Conservation (phyloP, 352 stramenopile genomes). For the Phytophthora meadii region DNA sequence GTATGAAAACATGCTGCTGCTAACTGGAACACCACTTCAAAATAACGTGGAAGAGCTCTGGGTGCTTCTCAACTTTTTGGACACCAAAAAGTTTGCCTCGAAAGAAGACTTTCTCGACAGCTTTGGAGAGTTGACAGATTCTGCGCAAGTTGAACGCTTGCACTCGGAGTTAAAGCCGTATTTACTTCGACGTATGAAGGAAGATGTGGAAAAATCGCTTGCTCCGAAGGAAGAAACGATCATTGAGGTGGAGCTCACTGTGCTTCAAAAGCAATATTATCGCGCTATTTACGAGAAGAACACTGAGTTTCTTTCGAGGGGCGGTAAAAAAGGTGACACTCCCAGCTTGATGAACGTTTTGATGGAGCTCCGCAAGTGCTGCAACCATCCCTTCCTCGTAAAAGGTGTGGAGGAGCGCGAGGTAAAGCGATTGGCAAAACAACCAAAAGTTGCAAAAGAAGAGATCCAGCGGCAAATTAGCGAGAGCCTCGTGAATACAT, state of each 20-base stretch:
- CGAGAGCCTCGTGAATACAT: conserved; percentile 94
- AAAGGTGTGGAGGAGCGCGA: conserved; percentile 89
- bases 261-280: conserved; percentile 93
- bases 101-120: conserved; percentile 93
- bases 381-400: conserved; percentile 95
- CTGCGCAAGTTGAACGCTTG: conserved; percentile 88
- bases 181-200: conserved; percentile 88
- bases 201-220: conserved; percentile 90
- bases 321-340: conserved; percentile 70
- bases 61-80: conserved; percentile 99
- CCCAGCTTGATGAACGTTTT: conserved; percentile 92
- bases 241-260: conserved; percentile 91
- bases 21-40: conserved; percentile 92
- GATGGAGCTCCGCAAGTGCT: conserved; percentile 96
- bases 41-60: conserved; percentile 96
- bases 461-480: conserved; percentile 67
- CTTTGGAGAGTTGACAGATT: conserved; percentile 95
- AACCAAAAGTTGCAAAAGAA: conserved; percentile 55
- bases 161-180: conserved; percentile 88
- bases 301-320: conserved; percentile 88
- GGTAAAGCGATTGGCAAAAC: conserved; percentile 61
- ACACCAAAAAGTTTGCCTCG: conserved; percentile 93
- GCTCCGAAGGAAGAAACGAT: conserved; percentile 92
- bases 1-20: conserved; percentile 87
- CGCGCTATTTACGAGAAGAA: conserved; percentile 94